Evolutionary conservation across 768 basidiomycete species (phyloP).

Genomic region (Auriscalpium microsporum): DNA sequence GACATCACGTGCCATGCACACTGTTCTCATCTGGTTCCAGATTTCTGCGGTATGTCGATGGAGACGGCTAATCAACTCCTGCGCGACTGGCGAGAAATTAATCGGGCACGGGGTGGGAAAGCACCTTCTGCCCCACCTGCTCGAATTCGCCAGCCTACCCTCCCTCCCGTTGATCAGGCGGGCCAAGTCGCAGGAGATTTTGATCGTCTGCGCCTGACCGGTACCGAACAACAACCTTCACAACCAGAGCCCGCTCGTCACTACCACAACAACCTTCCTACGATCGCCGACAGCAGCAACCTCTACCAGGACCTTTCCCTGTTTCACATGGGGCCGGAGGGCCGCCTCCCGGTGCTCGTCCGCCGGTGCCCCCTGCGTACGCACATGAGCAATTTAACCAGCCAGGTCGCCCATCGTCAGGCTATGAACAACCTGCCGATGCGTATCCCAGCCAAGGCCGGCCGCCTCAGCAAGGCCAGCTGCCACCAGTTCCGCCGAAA

Average conservation of each 20-base stretch:
- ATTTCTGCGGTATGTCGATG: slow-evolving; percentile 99
- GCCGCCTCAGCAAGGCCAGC: slow-evolving; percentile 1
- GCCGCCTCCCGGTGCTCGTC: slow-evolving; percentile 31
- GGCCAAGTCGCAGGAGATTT: slow-evolving; percentile 18
- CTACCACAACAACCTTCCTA: slow-evolving; percentile 14
- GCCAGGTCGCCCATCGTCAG: slow-evolving; percentile 15
- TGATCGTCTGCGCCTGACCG: slow-evolving; percentile 17
- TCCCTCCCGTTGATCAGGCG: slow-evolving; percentile 19
- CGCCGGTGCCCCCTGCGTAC: slow-evolving; percentile 27
- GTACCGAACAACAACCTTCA: slow-evolving; percentile 15
- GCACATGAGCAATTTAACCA: slow-evolving; percentile 27
- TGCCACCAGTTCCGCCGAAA: slow-evolving; percentile 4
- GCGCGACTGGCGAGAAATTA: slow-evolving; percentile 86
- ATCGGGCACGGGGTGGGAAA: slow-evolving; percentile 52
- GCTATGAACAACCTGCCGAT: slow-evolving; percentile 11
- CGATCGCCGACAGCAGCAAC: slow-evolving; percentile 14
- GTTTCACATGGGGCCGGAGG: slow-evolving; percentile 16
- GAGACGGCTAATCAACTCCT: slow-evolving; percentile 94
- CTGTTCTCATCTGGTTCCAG: slow-evolving; percentile 96
- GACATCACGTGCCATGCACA: slow-evolving; percentile 95
- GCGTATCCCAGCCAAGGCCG: slow-evolving; percentile 4
- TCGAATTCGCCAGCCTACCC: slow-evolving; percentile 23
- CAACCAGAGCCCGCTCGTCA: slow-evolving; percentile 16
- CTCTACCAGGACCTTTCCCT: slow-evolving; percentile 16
- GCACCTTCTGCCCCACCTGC: slow-evolving; percentile 29